Percentiles rank a stretch among this genome's conserved stretches.
These are phyloP conservation scores for Phytophthora megakarya DNA, from an alignment of 352 stramenopile genomes.

Conservation along the genomic window DNA sequence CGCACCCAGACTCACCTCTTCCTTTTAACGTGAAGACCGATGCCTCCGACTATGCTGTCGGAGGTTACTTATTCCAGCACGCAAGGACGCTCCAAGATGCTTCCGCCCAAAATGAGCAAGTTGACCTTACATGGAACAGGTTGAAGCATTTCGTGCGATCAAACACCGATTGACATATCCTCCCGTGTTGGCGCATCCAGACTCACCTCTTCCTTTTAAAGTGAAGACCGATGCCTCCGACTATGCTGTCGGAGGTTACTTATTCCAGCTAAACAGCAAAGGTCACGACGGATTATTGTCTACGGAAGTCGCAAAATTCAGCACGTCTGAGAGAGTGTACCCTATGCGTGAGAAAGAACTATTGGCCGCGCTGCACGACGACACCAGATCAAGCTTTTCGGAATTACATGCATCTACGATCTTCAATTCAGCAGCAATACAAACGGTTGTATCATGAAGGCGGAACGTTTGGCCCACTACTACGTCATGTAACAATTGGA, in stretches of 20 bases:
- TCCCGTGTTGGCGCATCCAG: background rate
- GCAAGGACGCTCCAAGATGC: too few species aligned
- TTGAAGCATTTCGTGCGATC: background rate
- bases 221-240: constrained; percentile 1
- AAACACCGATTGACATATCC: background rate
- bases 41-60: background rate
- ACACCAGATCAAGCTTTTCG: background rate
- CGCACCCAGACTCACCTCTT: background rate
- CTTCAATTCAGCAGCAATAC: background rate
- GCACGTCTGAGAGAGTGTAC: background rate
- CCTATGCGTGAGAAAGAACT: constrained; percentile 8
- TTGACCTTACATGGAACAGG: too few species aligned
- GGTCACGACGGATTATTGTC: constrained; percentile 3
- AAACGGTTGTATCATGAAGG: background rate
- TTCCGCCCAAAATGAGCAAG: too few species aligned
- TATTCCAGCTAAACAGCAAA: background rate
- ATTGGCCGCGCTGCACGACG: background rate
- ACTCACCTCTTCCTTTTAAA: background rate
- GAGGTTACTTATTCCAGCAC: constrained; percentile 14
- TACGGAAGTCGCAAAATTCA: background rate
- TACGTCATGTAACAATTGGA: background rate
- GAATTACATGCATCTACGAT: background rate
- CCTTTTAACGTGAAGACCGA: background rate
- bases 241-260: constrained; percentile 5
- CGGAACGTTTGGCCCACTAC: background rate